phyloP scores from a whole-genome alignment of 805 yeast species.

The Candida multigemmis region DNA sequence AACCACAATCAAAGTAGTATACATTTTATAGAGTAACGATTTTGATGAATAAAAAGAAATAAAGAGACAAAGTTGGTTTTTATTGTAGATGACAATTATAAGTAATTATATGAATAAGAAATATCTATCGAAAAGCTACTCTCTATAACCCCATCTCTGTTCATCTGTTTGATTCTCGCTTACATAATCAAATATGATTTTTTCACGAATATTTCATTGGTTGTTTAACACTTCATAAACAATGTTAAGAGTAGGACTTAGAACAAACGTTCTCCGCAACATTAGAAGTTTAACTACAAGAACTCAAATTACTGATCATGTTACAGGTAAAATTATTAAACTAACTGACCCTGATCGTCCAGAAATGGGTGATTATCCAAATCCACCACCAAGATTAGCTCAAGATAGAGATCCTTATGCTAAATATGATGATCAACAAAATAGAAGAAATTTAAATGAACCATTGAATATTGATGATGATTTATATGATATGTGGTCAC shows the following conservation, averaged over 20 bases:
- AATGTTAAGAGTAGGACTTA: slow-evolving; percentile 20
- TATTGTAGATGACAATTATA: too few species aligned
- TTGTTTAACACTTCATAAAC: slow-evolving; percentile 6
- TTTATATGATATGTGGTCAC: slow-evolving; percentile 76
- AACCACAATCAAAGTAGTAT: slow-evolving; percentile 30
- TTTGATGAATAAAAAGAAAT: too few species aligned
- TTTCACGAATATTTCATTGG: slow-evolving; percentile 3
- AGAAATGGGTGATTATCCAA: slow-evolving; percentile 51
- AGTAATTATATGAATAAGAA: too few species aligned
- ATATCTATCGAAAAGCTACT: too few species aligned
- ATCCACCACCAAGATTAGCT: slow-evolving; percentile 48
- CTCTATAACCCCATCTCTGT: too few species aligned
- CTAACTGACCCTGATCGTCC: slow-evolving; percentile 35
- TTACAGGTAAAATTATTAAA: slow-evolving; percentile 27
- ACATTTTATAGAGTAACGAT: too few species aligned
- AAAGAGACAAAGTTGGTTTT: too few species aligned
- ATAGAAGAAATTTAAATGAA: slow-evolving; percentile 69
- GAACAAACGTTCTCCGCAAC: slow-evolving; percentile 6
- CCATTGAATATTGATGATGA: slow-evolving; percentile 68
- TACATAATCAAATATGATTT: not conserved
- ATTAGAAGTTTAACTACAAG: slow-evolving; percentile 21
- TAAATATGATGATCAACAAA: slow-evolving; percentile 72
- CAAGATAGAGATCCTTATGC: slow-evolving; percentile 63
- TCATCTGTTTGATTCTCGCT: too few species aligned
- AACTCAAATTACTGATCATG: slow-evolving; percentile 30